Percentiles rank a stretch among this genome's conserved stretches.
Conservation (phyloP, 2,329 filamentous ascomycete species). For the Myotisia sp. region DNA sequence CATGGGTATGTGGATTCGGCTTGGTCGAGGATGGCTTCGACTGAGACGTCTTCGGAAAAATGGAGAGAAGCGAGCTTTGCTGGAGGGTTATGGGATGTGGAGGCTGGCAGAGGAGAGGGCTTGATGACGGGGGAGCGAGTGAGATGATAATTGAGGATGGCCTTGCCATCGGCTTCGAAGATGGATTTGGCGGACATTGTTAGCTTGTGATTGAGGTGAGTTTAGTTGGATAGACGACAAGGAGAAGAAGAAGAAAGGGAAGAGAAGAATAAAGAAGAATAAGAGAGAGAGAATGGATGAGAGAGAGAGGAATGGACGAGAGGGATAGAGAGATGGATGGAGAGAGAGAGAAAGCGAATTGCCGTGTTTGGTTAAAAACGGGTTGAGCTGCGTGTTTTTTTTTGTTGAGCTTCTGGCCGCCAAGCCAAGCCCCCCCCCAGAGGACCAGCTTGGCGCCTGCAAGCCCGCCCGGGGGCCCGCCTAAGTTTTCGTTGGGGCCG, state of each 20-base stretch:
- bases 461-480: no score
- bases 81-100: constrained; percentile 80
- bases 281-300: neutral
- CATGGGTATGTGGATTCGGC: constrained; percentile 95
- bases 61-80: constrained; percentile 80
- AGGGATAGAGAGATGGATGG: neutral
- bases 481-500: no score
- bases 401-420: no score
- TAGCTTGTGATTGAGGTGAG: constrained; percentile 10
- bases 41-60: constrained; percentile 77
- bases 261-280: constrained; percentile 12
- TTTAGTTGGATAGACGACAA: constrained; percentile 6
- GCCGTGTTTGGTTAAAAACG: no score
- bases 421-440: no score
- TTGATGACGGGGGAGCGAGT: constrained; percentile 95
- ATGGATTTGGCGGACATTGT: constrained; percentile 94
- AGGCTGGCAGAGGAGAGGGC: constrained; percentile 76
- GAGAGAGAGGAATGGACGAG: neutral
- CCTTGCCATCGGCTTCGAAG: constrained; percentile 98
- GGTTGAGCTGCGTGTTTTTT: no score
- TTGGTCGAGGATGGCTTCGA: constrained; percentile 77
- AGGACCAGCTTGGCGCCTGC: no score
- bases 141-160: constrained; percentile 99
- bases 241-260: constrained; percentile 11
- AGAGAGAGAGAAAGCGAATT: no score